Evolutionary conservation across 257 asterid species (phyloP).

Genomic region (Gentiana macrophylla): DNA sequence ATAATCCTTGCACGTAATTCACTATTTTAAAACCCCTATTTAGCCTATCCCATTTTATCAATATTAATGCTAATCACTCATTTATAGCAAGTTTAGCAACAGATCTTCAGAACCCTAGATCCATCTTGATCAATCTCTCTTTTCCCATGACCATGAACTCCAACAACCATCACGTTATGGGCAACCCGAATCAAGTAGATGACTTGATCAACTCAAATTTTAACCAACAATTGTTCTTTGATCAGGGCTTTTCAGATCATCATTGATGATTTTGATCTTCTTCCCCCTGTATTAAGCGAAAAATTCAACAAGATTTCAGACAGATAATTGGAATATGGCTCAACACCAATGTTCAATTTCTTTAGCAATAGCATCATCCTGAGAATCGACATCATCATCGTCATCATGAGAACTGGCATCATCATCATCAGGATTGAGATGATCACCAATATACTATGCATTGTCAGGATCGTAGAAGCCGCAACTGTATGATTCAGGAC

Average conservation of each 20-base stretch:
- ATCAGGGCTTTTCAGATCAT: conserved; percentile 24
- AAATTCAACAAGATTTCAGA: no score
- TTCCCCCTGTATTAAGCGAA: no score
- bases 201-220: conserved; percentile 17
- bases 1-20: conserved; percentile 13
- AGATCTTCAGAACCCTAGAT: conserved; percentile 26
- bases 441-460: no score
- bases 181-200: conserved; percentile 32
- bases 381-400: no score
- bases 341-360: no score
- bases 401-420: no score
- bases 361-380: no score
- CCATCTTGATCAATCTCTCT: conserved; percentile 12
- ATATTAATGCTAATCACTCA: conserved; percentile 18
- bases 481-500: no score
- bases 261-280: neutral
- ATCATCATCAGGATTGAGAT: no score
- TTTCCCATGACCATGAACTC: conserved; percentile 8
- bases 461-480: no score
- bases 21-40: conserved; percentile 6
- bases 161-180: conserved; percentile 25
- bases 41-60: neutral
- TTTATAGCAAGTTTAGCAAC: conserved; percentile 21
- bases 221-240: conserved; percentile 24
- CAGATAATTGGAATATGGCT: no score